A percentile compares a stretch with the other conserved stretches of the same genome.
These are phyloP conservation scores for Jamesozyma jinghongensis DNA, from an alignment of 805 yeast species.

Conservation along the genomic window DNA sequence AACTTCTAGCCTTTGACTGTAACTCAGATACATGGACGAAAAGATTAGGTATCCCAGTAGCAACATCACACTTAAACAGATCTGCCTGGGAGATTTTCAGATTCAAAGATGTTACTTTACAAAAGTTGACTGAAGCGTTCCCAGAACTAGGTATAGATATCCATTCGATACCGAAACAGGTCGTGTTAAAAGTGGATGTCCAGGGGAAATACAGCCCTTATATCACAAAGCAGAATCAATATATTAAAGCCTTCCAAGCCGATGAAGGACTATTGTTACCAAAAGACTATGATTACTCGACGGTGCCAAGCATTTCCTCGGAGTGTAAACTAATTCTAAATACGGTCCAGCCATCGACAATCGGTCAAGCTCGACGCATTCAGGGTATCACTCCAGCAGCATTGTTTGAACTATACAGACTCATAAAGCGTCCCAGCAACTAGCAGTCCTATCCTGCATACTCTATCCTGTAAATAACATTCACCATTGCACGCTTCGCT, in stretches of 20 bases:
- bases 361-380: constrained; percentile 91
- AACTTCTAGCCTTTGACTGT: constrained; percentile 37
- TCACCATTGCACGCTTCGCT: too few relatives aligned
- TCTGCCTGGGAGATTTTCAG: constrained; percentile 67
- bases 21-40: constrained; percentile 61
- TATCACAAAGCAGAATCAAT: constrained; percentile 60
- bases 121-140: constrained; percentile 22
- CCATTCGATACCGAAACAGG: constrained; percentile 33
- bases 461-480: not conserved
- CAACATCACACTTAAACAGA: constrained; percentile 44
- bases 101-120: constrained; percentile 37
- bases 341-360: constrained; percentile 71
- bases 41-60: constrained; percentile 38
- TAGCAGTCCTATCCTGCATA: not conserved
- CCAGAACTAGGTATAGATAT: constrained; percentile 31
- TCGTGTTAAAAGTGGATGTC: constrained; percentile 54
- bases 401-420: constrained; percentile 60
- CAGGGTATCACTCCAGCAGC: constrained; percentile 96
- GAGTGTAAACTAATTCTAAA: constrained; percentile 68
- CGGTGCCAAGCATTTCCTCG: constrained; percentile 54
- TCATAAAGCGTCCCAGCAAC: not conserved
- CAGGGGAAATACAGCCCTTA: constrained; percentile 82
- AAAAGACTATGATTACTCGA: constrained; percentile 47
- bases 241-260: constrained; percentile 66
- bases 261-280: constrained; percentile 80